phyloP scores from a whole-genome alignment of 306 rosid species.

The Cucumis hystrix region DNA sequence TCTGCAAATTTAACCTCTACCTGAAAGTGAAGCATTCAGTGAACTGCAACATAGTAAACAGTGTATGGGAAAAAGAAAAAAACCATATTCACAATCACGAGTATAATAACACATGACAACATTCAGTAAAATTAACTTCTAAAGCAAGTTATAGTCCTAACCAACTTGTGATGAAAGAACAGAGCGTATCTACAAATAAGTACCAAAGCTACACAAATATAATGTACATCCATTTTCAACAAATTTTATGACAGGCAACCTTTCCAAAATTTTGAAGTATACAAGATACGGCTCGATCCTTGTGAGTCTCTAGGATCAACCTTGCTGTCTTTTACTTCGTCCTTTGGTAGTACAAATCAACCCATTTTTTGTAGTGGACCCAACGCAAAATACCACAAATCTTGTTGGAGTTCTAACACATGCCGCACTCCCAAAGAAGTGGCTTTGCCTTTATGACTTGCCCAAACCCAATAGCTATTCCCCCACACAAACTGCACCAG shows the following conservation, averaged over 20 bases:
- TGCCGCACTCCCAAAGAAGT: not conserved
- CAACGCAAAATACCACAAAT: not conserved
- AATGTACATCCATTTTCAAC: not conserved
- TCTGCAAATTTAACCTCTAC: conserved; percentile 52
- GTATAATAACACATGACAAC: not conserved
- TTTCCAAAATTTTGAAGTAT: not conserved
- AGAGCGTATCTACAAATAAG: not conserved
- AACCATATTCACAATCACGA: not conserved
- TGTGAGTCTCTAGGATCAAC: not conserved
- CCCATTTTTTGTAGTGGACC: not conserved
- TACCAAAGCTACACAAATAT: not conserved
- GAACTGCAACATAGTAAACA: not conserved
- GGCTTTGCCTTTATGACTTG: not conserved
- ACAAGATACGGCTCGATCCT: not conserved
- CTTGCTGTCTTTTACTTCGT: not conserved
- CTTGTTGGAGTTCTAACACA: not conserved
- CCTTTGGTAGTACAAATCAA: not conserved
- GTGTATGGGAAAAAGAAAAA: not conserved
- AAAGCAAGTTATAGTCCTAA: not conserved
- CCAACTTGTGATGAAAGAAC: not conserved
- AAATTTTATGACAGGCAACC: too few species aligned
- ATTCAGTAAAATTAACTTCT: not conserved
- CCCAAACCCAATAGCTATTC: not conserved
- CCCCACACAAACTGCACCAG: not conserved
- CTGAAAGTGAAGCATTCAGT: conserved; percentile 22